Percentiles rank a stretch among this genome's conserved stretches.
Evolutionary conservation across 495 filamentous ascomycete species (phyloP).

Genomic region (Barbatosphaeria neglecta): DNA sequence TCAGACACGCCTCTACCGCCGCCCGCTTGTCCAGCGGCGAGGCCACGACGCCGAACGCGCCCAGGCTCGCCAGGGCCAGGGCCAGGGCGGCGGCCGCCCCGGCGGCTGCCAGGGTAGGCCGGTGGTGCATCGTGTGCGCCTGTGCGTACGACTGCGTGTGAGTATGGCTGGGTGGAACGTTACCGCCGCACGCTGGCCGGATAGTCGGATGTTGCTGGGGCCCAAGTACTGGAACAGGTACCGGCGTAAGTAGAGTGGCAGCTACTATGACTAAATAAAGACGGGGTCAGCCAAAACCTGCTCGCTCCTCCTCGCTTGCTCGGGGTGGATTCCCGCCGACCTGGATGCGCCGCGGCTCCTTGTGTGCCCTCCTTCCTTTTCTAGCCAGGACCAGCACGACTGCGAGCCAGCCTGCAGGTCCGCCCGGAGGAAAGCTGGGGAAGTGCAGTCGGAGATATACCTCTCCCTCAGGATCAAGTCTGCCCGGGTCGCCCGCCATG

Average conservation of each 20-base stretch:
- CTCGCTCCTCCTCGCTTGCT: constrained; percentile 2
- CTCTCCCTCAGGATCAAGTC: neutral
- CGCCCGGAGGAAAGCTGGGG: constrained; percentile 14
- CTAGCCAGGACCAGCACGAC: too few species aligned
- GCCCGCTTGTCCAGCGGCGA: constrained; percentile 14
- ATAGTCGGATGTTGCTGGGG: too few species aligned
- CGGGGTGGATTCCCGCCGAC: neutral
- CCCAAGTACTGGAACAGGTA: too few species aligned
- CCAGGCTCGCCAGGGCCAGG: constrained; percentile 6
- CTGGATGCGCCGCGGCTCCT: constrained; percentile 2
- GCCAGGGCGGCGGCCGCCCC: constrained; percentile 11
- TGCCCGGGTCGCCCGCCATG: too few species aligned
- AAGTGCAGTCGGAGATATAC: constrained; percentile 17
- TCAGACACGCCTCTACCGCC: constrained; percentile 27
- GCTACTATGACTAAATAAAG: too few species aligned
- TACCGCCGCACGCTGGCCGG: too few species aligned
- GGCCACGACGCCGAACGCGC: too few species aligned
- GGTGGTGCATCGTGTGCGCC: constrained; percentile 1
- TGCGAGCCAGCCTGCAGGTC: too few species aligned
- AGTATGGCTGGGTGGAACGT: too few species aligned
- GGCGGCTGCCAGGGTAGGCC: neutral
- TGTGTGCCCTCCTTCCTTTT: neutral
- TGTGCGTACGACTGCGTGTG: too few species aligned
- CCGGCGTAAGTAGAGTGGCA: too few species aligned
- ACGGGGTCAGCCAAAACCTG: constrained; percentile 4